Evolutionary conservation across 1,139 yeast genomes (phyloP), one percentile per base, ranked within the genome.

Genomic region (Taiozyma sp.): DNA sequence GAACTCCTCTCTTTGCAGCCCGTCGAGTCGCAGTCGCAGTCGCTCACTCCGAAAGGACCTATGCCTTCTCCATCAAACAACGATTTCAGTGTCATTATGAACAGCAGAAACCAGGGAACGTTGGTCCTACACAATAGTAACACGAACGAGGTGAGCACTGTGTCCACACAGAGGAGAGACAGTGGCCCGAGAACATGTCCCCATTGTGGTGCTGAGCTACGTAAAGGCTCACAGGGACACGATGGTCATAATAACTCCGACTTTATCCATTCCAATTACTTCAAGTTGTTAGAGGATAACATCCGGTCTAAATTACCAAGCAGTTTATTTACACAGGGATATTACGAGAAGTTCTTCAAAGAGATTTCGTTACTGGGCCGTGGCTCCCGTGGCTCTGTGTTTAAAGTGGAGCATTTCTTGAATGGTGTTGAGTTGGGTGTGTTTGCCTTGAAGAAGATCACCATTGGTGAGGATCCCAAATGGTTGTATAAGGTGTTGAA

Each of bases 361-460:
- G 71, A 74, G 21, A 63, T 74, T 41, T 67, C 71, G 3, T 64
- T 74, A 3, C 68, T 89, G 30, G 97, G 97, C 0, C 76, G 85
- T 41, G 97, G 97, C 0, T 87, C 95, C 9, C 80, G 88, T 55
- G 96, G 96, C 0, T 81, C 85, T 32, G 97, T 90, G 3, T 85
- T 79, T 62, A 80, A 88, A 61, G 97, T 90, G 9, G 87, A 83
- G 52, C 97, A 90, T 64, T 76, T 79, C 22, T 74, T 90, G 34
- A 85, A 87, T 56, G 84, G 84, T 9, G 76, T 84, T 28, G 76
- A 83, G 21, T 65, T 90, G 40, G 97, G 97, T 0, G 72, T 80
- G 0, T 90, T 86, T 72, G 96, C 97, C 0, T 72, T 89, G 47
- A 90, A 90, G 60, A 81, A 90, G 58, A 88, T 90, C 7, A 84